Conservation (phyloP, 768 basidiomycete species). For the Naematelia encephala region DNA sequence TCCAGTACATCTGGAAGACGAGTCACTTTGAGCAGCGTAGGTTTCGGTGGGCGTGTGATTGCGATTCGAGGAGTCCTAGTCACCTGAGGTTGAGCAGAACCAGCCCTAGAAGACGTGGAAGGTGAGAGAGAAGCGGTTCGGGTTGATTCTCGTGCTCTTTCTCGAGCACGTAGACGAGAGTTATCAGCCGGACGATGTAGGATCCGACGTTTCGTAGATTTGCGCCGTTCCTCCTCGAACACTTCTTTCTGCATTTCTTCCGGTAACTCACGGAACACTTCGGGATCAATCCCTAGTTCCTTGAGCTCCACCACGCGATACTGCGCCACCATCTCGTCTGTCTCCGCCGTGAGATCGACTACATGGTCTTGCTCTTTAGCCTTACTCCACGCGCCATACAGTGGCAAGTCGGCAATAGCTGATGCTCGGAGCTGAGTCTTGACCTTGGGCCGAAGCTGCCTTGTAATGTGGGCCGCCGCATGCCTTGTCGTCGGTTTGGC, state of each 20-base stretch:
- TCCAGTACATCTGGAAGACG: constrained; percentile 70
- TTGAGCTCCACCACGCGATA: constrained; percentile 59
- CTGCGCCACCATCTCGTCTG: constrained; percentile 34
- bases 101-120: constrained; percentile 52
- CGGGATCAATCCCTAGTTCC: constrained; percentile 68
- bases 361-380: constrained; percentile 16
- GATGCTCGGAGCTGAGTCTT: constrained; percentile 37
- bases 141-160: constrained; percentile 20
- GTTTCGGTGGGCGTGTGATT: constrained; percentile 20
- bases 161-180: constrained; percentile 16
- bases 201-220: constrained; percentile 23
- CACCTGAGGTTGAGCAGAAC: constrained; percentile 43
- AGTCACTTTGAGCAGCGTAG: constrained; percentile 44
- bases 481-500: constrained; percentile 20
- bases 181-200: constrained; percentile 29
- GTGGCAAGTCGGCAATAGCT: constrained; percentile 30
- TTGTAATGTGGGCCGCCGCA: constrained; percentile 35
- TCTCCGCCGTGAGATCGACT: constrained; percentile 19
- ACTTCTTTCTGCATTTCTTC: constrained; percentile 69
- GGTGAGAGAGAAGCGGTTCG: constrained; percentile 35
- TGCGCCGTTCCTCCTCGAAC: constrained; percentile 54
- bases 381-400: constrained; percentile 34
- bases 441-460: constrained; percentile 36
- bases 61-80: constrained; percentile 2
- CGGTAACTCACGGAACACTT: constrained; percentile 66